Conservation (phyloP, 1,139 yeast species). For the Ashbya aceris region DNA sequence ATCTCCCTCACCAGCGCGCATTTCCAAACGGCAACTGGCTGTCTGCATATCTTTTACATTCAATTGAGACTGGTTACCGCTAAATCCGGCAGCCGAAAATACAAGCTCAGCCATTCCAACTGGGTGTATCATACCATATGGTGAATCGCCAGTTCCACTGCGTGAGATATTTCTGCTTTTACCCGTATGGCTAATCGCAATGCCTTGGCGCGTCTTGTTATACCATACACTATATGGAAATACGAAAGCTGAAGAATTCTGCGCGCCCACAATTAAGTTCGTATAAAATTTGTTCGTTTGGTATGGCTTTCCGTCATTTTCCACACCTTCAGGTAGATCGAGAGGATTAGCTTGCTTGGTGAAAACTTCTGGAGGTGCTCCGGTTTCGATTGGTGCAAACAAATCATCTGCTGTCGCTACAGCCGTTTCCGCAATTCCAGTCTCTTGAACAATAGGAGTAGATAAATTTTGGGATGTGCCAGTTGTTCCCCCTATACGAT, state of each 20-base stretch:
- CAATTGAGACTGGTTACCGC: slow-evolving; percentile 25
- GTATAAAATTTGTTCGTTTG: slow-evolving; percentile 67
- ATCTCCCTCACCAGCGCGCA: slow-evolving; percentile 33
- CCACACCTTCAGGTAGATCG: slow-evolving; percentile 40
- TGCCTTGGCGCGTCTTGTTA: slow-evolving; percentile 40
- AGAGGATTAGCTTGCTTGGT: slow-evolving; percentile 39
- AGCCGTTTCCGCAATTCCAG: no score
- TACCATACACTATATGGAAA: slow-evolving; percentile 60
- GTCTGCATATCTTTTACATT: slow-evolving; percentile 42
- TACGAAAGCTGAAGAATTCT: slow-evolving; percentile 41
- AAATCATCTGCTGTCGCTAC: slow-evolving; percentile 24
- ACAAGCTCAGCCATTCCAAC: slow-evolving; percentile 43
- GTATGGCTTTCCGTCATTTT: slow-evolving; percentile 36
- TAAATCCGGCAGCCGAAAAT: slow-evolving; percentile 42
- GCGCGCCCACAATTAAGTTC: slow-evolving; percentile 49
- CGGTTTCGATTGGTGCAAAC: slow-evolving; percentile 42
- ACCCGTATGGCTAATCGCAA: slow-evolving; percentile 52
- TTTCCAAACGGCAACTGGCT: slow-evolving; percentile 46
- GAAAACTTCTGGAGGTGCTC: slow-evolving; percentile 43
- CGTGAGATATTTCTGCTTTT: slow-evolving; percentile 33
- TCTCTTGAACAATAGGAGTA: no score
- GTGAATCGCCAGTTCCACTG: slow-evolving; percentile 20
- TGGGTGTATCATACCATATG: slow-evolving; percentile 48
- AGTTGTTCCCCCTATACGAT: no score
- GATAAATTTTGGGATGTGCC: no score